phyloP scores from a whole-genome alignment of 345 rosid genomes.

The Euphorbia lathyris region DNA sequence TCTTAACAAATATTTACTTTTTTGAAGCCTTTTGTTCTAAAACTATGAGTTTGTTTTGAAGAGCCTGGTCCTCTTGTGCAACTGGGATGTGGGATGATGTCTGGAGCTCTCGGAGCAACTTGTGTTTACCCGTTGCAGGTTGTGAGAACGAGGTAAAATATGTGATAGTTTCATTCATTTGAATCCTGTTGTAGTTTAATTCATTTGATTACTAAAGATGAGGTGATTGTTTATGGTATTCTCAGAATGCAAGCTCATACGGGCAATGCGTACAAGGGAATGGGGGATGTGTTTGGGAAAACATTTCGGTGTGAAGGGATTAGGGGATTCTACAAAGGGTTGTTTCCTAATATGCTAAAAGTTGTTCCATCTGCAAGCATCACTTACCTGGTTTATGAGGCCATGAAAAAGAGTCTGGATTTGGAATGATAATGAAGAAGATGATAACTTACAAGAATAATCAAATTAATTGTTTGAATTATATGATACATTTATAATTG shows the following conservation, averaged over 20 bases:
- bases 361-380: slow-evolving; percentile 53
- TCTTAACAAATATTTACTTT: not conserved
- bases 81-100: slow-evolving; percentile 82
- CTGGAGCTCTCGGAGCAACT: slow-evolving; percentile 88
- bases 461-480: slow-evolving; percentile 9
- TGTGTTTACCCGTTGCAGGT: slow-evolving; percentile 96
- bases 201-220: not conserved
- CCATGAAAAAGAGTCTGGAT: slow-evolving; percentile 75
- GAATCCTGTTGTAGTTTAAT: not conserved
- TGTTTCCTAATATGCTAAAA: slow-evolving; percentile 79
- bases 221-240: slow-evolving; percentile 2
- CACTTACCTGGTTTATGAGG: slow-evolving; percentile 64
- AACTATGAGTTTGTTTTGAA: slow-evolving; percentile 10
- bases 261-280: slow-evolving; percentile 48
- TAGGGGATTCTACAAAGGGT: slow-evolving; percentile 78
- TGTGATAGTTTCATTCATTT: no score
- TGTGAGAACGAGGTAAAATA: slow-evolving; percentile 72
- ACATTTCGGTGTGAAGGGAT: slow-evolving; percentile 66
- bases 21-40: not conserved
- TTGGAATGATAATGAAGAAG: slow-evolving; percentile 29
- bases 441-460: slow-evolving; percentile 15
- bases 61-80: slow-evolving; percentile 87
- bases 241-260: slow-evolving; percentile 92
- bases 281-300: slow-evolving; percentile 70
- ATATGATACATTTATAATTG: no score